Conservation (phyloP, 331 rosid genomes). For the Acacia pycnantha region DNA sequence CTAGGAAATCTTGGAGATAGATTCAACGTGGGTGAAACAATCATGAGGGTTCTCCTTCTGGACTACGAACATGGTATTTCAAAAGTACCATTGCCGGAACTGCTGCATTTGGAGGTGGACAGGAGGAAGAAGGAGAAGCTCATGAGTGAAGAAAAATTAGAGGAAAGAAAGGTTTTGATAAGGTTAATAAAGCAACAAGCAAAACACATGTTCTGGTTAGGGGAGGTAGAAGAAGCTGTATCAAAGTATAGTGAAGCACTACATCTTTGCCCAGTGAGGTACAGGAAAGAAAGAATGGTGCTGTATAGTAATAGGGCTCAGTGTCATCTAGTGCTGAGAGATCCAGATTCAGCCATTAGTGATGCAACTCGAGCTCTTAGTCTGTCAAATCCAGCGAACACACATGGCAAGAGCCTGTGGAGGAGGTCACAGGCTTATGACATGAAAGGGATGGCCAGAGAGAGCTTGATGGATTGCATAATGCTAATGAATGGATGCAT, state of each 20-base stretch:
- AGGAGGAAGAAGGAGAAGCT: constrained; percentile 42
- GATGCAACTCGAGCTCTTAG: constrained; percentile 79
- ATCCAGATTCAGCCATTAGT: constrained; percentile 59
- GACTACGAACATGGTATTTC: constrained; percentile 24
- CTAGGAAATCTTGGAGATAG: constrained; percentile 59
- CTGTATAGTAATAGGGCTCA: constrained; percentile 66
- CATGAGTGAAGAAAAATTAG: constrained; percentile 36
- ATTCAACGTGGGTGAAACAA: constrained; percentile 56
- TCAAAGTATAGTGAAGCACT: constrained; percentile 60
- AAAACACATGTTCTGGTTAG: constrained; percentile 48
- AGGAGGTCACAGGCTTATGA: constrained; percentile 85
- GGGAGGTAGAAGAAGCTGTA: constrained; percentile 59
- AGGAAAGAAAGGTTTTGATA: constrained; percentile 45
- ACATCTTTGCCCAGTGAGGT: constrained; percentile 52
- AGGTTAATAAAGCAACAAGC: constrained; percentile 55
- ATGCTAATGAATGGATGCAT: constrained; percentile 55
- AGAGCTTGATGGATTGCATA: constrained; percentile 76
- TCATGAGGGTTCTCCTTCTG: constrained; percentile 47
- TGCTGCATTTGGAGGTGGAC: constrained; percentile 41
- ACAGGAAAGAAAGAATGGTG: constrained; percentile 62
- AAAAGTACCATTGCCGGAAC: neutral
- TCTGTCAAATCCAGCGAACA: constrained; percentile 51
- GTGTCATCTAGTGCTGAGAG: constrained; percentile 50
- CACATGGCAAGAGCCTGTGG: constrained; percentile 67
- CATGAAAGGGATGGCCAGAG: constrained; percentile 77